Conservation (phyloP, 2,329 filamentous ascomycete species). For the Verticillium longisporum region DNA sequence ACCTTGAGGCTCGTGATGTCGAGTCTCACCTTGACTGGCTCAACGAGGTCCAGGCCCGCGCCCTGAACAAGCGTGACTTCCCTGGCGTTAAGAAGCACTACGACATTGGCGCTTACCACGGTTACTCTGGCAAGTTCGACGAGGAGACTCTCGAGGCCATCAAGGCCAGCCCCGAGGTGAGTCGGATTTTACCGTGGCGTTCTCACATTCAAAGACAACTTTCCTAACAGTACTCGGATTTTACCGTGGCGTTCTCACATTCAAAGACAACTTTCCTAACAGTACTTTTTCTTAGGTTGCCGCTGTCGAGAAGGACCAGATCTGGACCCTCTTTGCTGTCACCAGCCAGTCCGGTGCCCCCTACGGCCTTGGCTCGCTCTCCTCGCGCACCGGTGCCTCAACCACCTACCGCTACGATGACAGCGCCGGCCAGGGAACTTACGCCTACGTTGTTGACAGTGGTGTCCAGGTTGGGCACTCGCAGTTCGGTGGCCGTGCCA, state of each 20-base stretch:
- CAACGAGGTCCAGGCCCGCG: slow-evolving; percentile 21
- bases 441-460: slow-evolving; percentile 34
- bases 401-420: slow-evolving; percentile 24
- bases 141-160: slow-evolving; percentile 31
- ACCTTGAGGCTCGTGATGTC: slow-evolving; percentile 12
- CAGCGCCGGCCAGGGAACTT: slow-evolving; percentile 25
- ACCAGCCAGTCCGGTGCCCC: slow-evolving; percentile 26
- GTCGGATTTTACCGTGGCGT: slow-evolving; percentile 4
- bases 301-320: slow-evolving; percentile 5
- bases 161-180: slow-evolving; percentile 30
- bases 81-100: slow-evolving; percentile 7
- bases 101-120: slow-evolving; percentile 26
- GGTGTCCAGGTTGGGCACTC: slow-evolving; percentile 22
- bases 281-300: neutral
- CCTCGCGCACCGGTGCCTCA: slow-evolving; percentile 15
- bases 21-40: slow-evolving; percentile 23
- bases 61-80: slow-evolving; percentile 21
- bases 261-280: slow-evolving; percentile 5
- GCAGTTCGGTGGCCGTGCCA: slow-evolving; percentile 25
- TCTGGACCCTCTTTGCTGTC: slow-evolving; percentile 5
- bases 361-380: slow-evolving; percentile 40
- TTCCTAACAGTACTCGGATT: slow-evolving; percentile 7
- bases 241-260: neutral
- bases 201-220: neutral
- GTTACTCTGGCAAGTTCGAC: slow-evolving; percentile 36